A percentile compares a stretch with the other conserved stretches of the same genome.
phyloP scores from a whole-genome alignment of 805 yeast species.

The Candida arabinofermentans region DNA sequence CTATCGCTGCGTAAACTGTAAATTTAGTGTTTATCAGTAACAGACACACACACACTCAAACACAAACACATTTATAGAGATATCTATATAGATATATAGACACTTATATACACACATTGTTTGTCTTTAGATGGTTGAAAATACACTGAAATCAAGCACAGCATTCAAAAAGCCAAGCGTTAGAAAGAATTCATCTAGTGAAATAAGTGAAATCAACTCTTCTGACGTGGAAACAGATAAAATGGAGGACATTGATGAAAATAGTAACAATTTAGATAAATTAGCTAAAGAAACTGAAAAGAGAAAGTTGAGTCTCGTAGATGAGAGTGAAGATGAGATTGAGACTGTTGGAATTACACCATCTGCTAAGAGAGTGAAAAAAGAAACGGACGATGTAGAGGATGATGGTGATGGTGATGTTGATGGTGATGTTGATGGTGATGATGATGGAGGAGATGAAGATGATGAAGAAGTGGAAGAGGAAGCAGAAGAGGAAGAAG shows the following conservation, averaged over 20 bases:
- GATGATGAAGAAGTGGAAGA: conserved; percentile 15
- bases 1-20: too few relatives aligned
- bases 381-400: conserved; percentile 24
- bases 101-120: too few relatives aligned
- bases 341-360: background rate
- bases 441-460: conserved; percentile 5
- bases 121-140: conserved; percentile 1
- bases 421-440: background rate
- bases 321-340: conserved; percentile 26
- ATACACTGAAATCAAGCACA: background rate
- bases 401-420: conserved; percentile 2
- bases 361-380: background rate
- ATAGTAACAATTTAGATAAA: conserved; percentile 38
- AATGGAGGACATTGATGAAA: conserved; percentile 59
- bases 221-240: conserved; percentile 92
- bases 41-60: too few relatives aligned
- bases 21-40: too few relatives aligned
- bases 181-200: conserved; percentile 16
- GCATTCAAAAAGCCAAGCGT: conserved; percentile 3
- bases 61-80: too few relatives aligned
- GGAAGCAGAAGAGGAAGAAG: conserved; percentile 8
- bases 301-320: conserved; percentile 15
- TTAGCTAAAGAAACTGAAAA: conserved; percentile 36
- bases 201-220: conserved; percentile 31
- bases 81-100: too few relatives aligned